These are phyloP conservation scores for Trichoderma afroharzianum DNA, from an alignment of 2,329 filamentous ascomycete species.

Conservation along the genomic window DNA sequence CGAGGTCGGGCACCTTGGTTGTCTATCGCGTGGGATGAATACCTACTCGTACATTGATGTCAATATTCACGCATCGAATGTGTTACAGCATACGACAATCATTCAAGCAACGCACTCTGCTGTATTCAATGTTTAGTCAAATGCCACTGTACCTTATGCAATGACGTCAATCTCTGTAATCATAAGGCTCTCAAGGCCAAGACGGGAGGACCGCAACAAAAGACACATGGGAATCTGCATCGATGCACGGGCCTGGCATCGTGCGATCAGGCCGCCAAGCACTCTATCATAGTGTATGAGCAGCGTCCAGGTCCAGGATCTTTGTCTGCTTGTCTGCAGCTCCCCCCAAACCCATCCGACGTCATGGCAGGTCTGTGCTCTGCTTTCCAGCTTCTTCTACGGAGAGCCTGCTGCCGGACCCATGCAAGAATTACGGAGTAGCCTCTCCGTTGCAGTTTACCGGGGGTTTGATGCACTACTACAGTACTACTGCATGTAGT, in stretches of 20 bases:
- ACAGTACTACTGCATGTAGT: not conserved
- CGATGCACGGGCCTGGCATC: not conserved
- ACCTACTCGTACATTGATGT: not conserved
- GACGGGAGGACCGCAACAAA: not conserved
- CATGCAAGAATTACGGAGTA: not conserved
- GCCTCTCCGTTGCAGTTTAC: not conserved
- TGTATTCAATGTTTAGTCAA: not conserved
- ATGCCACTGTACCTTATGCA: not conserved
- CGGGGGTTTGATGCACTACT: not conserved
- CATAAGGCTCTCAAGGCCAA: not conserved
- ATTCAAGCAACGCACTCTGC: not conserved
- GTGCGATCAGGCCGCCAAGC: slow-evolving; percentile 1
- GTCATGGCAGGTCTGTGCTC: slow-evolving; percentile 11
- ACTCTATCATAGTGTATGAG: not conserved
- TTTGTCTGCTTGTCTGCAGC: not conserved
- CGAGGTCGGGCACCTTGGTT: not conserved
- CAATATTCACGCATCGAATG: not conserved
- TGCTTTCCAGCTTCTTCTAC: not conserved
- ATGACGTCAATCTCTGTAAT: not conserved
- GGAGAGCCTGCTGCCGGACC: not conserved
- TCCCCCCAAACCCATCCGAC: not conserved
- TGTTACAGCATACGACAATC: not conserved
- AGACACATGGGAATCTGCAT: not conserved
- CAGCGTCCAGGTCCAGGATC: not conserved
- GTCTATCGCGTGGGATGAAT: not conserved